phyloP scores from a whole-genome alignment of 192 early-diverging fungal genomes.

The Entophlyctis helioformis region DNA sequence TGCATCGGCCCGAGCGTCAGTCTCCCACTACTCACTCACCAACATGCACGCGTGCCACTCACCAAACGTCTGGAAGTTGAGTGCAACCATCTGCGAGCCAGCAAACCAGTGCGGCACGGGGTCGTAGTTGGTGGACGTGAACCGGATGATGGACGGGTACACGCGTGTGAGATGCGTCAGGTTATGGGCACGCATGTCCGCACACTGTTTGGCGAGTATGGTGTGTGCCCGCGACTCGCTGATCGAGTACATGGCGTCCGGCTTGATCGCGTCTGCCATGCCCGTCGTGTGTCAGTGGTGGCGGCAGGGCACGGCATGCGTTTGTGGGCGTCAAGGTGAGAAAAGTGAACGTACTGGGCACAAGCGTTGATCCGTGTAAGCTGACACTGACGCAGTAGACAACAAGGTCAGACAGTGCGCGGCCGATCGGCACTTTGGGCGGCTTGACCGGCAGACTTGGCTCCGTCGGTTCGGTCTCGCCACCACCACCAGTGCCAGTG shows the following conservation, averaged over 20 bases:
- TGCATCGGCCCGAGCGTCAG: too few relatives aligned
- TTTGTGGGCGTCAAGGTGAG: too few relatives aligned
- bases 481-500: too few relatives aligned
- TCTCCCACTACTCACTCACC: background rate
- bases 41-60: slow-evolving; percentile 4
- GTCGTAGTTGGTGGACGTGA: slow-evolving; percentile 74
- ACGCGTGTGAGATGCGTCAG: slow-evolving; percentile 53
- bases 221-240: slow-evolving; percentile 52
- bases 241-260: slow-evolving; percentile 61
- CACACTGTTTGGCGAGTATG: slow-evolving; percentile 33
- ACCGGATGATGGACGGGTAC: slow-evolving; percentile 70
- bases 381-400: too few relatives aligned
- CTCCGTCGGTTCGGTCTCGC: too few relatives aligned
- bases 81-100: slow-evolving; percentile 77
- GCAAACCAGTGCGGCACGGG: slow-evolving; percentile 69
- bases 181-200: slow-evolving; percentile 46
- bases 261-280: slow-evolving; percentile 34
- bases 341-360: too few relatives aligned
- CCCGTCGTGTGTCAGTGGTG: too few relatives aligned
- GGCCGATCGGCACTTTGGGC: too few relatives aligned
- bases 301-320: too few relatives aligned
- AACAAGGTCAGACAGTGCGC: too few relatives aligned
- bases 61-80: slow-evolving; percentile 81
- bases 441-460: too few relatives aligned
- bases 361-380: too few relatives aligned